phyloP scores from a whole-genome alignment of 108 stramenopile species.

The Ochromonas danica region DNA sequence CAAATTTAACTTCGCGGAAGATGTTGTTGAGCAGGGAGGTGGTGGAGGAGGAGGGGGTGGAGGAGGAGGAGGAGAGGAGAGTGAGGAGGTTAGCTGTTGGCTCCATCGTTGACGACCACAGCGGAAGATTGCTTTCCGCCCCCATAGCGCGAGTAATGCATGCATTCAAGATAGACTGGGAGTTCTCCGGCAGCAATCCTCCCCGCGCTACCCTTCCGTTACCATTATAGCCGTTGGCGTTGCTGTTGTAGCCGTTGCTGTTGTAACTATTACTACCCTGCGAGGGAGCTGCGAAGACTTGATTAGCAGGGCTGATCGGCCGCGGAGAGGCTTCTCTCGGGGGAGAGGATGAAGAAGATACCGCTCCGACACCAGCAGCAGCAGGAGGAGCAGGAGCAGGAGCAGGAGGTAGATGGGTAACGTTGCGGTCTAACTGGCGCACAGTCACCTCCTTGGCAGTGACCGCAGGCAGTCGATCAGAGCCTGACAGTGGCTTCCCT shows the following conservation, averaged over 20 bases:
- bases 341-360: not conserved
- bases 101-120: not conserved
- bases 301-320: not conserved
- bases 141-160: conserved; percentile 18
- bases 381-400: not conserved
- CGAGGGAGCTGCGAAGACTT: not conserved
- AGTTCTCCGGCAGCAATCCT: conserved; percentile 27
- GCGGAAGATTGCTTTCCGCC: not conserved
- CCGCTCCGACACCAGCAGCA: not conserved
- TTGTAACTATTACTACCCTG: not conserved
- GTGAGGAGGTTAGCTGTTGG: not conserved
- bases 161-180: conserved; percentile 24
- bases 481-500: not conserved
- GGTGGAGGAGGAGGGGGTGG: no score
- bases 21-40: not conserved
- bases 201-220: not conserved
- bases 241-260: not conserved
- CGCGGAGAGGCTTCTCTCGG: not conserved
- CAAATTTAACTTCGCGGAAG: not conserved
- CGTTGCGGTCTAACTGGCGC: conserved; percentile 27
- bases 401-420: conserved; percentile 6
- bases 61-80: not conserved
- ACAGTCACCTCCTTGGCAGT: conserved; percentile 25
- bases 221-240: no score
- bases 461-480: not conserved